These are phyloP conservation scores for Fusarium pseudocircinatum DNA, from an alignment of 2,329 filamentous ascomycete species.

Conservation along the genomic window DNA sequence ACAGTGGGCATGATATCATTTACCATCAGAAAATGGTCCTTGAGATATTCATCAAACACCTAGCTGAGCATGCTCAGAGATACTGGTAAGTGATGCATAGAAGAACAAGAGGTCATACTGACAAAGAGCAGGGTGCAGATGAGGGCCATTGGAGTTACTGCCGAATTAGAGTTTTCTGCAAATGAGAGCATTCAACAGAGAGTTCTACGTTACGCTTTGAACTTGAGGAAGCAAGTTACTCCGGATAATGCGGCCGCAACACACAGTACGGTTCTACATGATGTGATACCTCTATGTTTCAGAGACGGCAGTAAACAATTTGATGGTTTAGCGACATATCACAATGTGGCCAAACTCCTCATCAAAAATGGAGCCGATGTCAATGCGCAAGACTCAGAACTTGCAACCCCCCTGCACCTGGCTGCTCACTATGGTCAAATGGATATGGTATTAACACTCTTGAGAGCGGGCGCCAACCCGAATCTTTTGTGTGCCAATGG, in stretches of 20 bases:
- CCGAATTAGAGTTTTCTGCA: background rate
- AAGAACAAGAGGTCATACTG: background rate
- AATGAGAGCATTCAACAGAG: background rate
- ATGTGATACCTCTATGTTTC: background rate
- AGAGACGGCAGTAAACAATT: too few species aligned
- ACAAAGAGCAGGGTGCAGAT: conserved; percentile 29
- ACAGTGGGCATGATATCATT: background rate
- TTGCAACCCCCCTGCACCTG: conserved; percentile 23
- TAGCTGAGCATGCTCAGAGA: conserved; percentile 15
- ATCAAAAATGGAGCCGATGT: conserved; percentile 26
- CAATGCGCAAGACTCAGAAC: conserved; percentile 19
- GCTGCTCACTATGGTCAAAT: background rate
- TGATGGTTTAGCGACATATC: background rate
- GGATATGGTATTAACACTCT: conserved; percentile 4
- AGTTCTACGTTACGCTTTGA: conserved; percentile 28
- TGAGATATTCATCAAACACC: conserved; percentile 25
- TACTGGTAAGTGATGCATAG: conserved; percentile 29
- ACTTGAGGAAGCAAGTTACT: conserved; percentile 5
- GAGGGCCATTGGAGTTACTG: conserved; percentile 7
- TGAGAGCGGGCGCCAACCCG: conserved; percentile 34
- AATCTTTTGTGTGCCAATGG: conserved; percentile 16
- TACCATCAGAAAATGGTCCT: conserved; percentile 17
- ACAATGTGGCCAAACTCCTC: conserved; percentile 17
- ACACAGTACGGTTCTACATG: conserved; percentile 20
- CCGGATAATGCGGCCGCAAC: background rate